Base-by-base conservation (phyloP, 208 protist genomes). In the Leishmania turanica region DNA sequence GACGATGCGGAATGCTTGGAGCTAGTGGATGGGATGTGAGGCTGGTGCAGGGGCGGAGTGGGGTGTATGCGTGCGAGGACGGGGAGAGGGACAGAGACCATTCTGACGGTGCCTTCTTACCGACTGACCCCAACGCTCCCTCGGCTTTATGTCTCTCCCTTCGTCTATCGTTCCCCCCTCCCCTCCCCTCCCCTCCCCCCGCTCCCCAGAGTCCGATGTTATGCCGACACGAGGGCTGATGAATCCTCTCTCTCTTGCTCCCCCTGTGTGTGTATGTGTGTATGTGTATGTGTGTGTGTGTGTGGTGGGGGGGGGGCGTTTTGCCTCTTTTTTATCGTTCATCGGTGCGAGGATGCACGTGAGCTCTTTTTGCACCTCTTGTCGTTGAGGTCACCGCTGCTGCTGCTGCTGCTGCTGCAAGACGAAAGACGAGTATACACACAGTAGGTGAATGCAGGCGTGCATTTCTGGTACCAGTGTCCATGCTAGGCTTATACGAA, bases 1-100 rank as follows among this genome's bases (percentile, higher is more conserved):
- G 86, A 89, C 74, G 90, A 94, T 79, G 89, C 92, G 49, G 90
- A 94, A 70, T 92, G 89, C 62, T 79, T 96, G 71, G 89, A 94
- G 79, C 84, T 96, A 13, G 92, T 84, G 4, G 92, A 96, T 77
- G 90, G 90, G 68, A 73, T 94, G n/a, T 94, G 86, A 77, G 72
- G 17, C 7, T 15, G 19, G 72, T n/a, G 53, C 51, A 53, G 69
- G 45, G 34, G n/a, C 24, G 47, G 45, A 7, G 3, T 34, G 3
- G 1, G 3, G 45, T 47, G 37, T 21, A 47, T 71, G 66, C 19
- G 66, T 47, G 34, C 24, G 21, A 45, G 64, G 64, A 71, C 2
- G 66, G 7, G 37, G 66, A 47, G 66, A 47, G 66, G 42, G 40
- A 15, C 66, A n/a, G 24, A 71, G 37, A 8, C 21, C 2, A n/a